Evolutionary conservation across 805 yeast genomes (phyloP).

Genomic region (Brettanomyces anomalus): DNA sequence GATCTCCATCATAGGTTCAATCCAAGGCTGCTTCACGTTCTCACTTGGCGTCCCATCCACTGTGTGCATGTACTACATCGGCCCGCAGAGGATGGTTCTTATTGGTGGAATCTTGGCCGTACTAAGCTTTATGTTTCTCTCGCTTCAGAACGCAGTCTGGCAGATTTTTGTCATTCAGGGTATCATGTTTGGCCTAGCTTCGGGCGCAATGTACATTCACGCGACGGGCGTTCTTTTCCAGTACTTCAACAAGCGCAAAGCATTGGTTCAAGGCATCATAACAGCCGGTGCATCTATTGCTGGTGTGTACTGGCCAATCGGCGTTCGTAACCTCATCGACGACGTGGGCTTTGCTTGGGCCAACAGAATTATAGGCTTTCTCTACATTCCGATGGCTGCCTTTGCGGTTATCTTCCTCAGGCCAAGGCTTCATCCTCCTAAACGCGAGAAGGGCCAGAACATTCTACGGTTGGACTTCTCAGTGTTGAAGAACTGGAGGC

Average conservation of each 20-base stretch:
- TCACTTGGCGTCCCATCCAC: slow-evolving; percentile 42
- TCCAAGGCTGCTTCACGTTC: slow-evolving; percentile 38
- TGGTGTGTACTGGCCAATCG: slow-evolving; percentile 41
- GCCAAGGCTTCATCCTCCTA: slow-evolving; percentile 22
- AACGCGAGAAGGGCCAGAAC: slow-evolving; percentile 28
- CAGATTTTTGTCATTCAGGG: slow-evolving; percentile 65
- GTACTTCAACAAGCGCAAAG: slow-evolving; percentile 56
- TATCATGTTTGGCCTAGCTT: slow-evolving; percentile 46
- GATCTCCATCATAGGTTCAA: slow-evolving; percentile 44
- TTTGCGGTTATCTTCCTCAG: slow-evolving; percentile 18
- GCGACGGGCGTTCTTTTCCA: slow-evolving; percentile 52
- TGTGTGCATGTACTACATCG: slow-evolving; percentile 29
- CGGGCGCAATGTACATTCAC: slow-evolving; percentile 50
- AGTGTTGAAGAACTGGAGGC: slow-evolving; percentile 29
- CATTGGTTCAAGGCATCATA: slow-evolving; percentile 37
- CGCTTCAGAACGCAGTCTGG: slow-evolving; percentile 50
- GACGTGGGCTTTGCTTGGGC: slow-evolving; percentile 39
- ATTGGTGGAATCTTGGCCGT: slow-evolving; percentile 37
- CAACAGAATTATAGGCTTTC: slow-evolving; percentile 35
- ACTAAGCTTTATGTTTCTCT: slow-evolving; percentile 45
- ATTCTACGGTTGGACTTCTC: slow-evolving; percentile 25
- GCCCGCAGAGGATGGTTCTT: slow-evolving; percentile 32
- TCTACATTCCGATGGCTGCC: slow-evolving; percentile 24
- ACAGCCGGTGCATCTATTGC: slow-evolving; percentile 43
- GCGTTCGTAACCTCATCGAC: slow-evolving; percentile 33